Evolutionary conservation across 225 moss, liverwort and hornwort genomes (phyloP).

Genomic region (Neckera pumila): DNA sequence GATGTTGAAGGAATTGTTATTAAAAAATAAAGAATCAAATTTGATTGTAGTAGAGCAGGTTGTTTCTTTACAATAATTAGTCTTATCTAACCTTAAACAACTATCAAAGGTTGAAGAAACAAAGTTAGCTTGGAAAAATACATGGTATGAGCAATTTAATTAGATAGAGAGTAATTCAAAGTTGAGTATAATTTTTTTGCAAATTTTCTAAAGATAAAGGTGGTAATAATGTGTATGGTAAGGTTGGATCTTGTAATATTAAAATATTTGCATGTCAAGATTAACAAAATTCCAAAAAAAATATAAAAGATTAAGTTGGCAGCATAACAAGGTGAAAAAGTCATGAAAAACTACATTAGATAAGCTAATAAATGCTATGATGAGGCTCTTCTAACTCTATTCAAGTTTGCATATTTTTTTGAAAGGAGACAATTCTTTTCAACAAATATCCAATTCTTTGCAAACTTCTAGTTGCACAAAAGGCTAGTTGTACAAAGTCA

Average conservation of each 20-base stretch:
- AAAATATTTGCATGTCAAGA: background rate
- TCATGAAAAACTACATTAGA: background rate
- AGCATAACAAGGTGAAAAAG: background rate
- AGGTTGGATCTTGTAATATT: background rate
- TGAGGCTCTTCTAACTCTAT: background rate
- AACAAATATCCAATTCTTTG: no score
- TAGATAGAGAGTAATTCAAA: background rate
- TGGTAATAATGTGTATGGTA: background rate
- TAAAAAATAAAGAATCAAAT: background rate
- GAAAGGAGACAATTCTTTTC: accelerated
- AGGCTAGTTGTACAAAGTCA: background rate
- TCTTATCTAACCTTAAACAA: background rate
- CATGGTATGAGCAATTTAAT: background rate
- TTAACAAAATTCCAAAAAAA: background rate
- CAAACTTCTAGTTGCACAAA: background rate
- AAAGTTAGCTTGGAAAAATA: background rate
- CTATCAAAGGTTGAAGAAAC: background rate
- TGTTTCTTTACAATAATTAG: background rate
- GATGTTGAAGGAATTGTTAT: background rate
- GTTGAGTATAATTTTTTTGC: background rate
- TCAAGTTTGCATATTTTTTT: background rate
- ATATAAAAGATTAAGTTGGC: background rate
- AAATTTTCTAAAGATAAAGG: background rate
- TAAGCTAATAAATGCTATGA: background rate
- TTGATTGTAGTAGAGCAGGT: background rate